Evolutionary conservation across 2,329 filamentous ascomycete genomes (phyloP), one percentile per base, ranked within the genome.

Genomic region (Diplodia intermedia): DNA sequence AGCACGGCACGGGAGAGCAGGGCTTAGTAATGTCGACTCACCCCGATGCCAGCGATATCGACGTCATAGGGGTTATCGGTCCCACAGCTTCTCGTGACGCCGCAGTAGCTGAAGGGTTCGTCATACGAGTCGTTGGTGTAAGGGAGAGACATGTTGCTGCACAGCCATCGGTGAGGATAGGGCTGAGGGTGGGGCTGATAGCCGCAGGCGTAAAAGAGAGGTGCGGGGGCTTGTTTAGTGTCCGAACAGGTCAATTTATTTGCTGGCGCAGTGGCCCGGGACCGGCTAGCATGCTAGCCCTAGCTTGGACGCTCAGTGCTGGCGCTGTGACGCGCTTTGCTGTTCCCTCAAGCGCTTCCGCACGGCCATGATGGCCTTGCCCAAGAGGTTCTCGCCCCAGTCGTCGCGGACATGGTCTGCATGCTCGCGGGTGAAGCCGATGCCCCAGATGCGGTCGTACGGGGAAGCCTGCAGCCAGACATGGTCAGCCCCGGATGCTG

Each of bases 351-450:
- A 76, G 71, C 80, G 79, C 71, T 76, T 80, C 70, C 89, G 83
- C 31, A 88, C 87, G 65, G 80, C 82, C 86, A 86, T 87, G 75
- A 91, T 75, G 29, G 84, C 87, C 78, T 86, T 86, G 0, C 89
- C 89, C 56, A 91, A 75, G 68, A 90, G 73, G 77, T 91, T 91
- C 78, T 85, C 68, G 0, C 89, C 89, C 90, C 89, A 91, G 3
- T 76, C 71, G 20, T 78, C 74, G 57, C 83, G 81, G 61, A 82
- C 82, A 1, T 31, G 70, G 67, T 79, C 81, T 2, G 88, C 88
- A 72, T 83, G 78, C 20, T 77, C 79, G 8, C 82, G 85, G 2
- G 73, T 78, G 72, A 86, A 90, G 6, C 90, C 89, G 55, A 91
- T 80, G 1, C 89, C 89, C 90, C 89, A 91, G 66, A 91, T 84